Evolutionary conservation across 805 yeast species (phyloP).

Genomic region (Candida succiphila): DNA sequence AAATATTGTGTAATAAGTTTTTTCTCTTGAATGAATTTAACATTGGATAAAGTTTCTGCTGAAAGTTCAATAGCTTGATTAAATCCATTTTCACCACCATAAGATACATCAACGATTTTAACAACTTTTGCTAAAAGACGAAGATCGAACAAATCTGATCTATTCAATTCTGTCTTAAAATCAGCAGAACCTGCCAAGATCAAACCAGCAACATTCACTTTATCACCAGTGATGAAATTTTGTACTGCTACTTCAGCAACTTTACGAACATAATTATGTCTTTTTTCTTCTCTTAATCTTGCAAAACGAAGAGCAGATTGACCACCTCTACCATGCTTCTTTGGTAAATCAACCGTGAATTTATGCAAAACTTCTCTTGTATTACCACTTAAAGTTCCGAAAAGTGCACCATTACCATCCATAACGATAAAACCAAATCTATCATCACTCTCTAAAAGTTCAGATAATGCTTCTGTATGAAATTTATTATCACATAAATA

Average conservation of each 20-base stretch:
- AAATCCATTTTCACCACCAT: constrained; percentile 99
- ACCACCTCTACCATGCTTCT: constrained; percentile 99
- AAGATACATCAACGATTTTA: constrained; percentile 91
- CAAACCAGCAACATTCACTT: constrained; percentile 87
- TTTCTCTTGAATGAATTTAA: constrained; percentile 97
- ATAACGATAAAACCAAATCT: constrained; percentile 94
- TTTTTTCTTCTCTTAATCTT: constrained; percentile 96
- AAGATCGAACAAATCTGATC: constrained; percentile 86
- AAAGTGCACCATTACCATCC: constrained; percentile 99
- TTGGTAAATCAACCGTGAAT: constrained; percentile 95
- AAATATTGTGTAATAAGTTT: constrained; percentile 85
- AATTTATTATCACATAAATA: constrained; percentile 96
- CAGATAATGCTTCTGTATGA: constrained; percentile 95
- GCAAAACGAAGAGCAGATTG: constrained; percentile 99
- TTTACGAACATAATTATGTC: constrained; percentile 97
- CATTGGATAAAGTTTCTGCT: constrained; percentile 94
- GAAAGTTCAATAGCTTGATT: constrained; percentile 98
- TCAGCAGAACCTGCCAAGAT: constrained; percentile 99
- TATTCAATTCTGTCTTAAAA: constrained; percentile 89
- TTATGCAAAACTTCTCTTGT: constrained; percentile 94
- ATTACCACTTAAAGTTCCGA: constrained; percentile 93
- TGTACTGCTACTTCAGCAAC: constrained; percentile 98
- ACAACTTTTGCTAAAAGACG: constrained; percentile 83
- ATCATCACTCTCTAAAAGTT: constrained; percentile 90
- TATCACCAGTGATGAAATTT: constrained; percentile 89